phyloP scores from a whole-genome alignment of 768 basidiomycete genomes.

The Goffeauzyma gilvescens region DNA sequence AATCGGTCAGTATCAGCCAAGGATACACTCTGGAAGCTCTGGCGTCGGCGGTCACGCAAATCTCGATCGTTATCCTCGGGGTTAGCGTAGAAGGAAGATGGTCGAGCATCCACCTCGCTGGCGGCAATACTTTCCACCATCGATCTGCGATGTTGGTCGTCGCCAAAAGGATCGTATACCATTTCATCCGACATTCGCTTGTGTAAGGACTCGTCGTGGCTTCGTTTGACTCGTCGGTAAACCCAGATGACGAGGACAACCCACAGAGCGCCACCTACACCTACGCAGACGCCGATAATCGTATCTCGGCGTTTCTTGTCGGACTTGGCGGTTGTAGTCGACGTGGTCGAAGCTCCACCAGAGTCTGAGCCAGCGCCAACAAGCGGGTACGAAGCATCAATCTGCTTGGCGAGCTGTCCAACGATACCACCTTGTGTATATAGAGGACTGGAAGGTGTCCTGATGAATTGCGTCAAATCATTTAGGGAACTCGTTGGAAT shows the following conservation, averaged over 20 bases:
- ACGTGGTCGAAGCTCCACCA: conserved; percentile 1
- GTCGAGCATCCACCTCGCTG: conserved; percentile 28
- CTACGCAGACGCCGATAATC: conserved; percentile 47
- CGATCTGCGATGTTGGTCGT: too few relatives aligned
- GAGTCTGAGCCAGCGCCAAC: conserved; percentile 14
- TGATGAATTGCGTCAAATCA: conserved; percentile 45
- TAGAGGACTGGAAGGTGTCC: conserved; percentile 43
- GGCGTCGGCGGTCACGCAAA: conserved; percentile 12
- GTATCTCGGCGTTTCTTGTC: conserved; percentile 48
- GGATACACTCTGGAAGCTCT: not conserved
- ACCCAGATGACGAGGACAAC: conserved; percentile 35
- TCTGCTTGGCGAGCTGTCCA: conserved; percentile 43
- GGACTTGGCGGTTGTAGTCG: conserved; percentile 20
- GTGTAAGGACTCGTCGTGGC: conserved; percentile 48
- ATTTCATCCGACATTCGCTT: conserved; percentile 46
- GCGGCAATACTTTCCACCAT: conserved; percentile 21
- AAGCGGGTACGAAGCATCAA: conserved; percentile 51
- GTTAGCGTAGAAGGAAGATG: conserved; percentile 29
- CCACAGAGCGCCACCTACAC: conserved; percentile 9
- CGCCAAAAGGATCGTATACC: conserved; percentile 13
- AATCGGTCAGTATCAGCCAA: not conserved
- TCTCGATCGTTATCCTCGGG: conserved; percentile 25
- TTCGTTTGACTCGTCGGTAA: conserved; percentile 48
- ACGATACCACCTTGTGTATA: conserved; percentile 44
- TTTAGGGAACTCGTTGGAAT: conserved; percentile 44